Percentiles rank a stretch among this genome's conserved stretches.
Evolutionary conservation across 2,329 filamentous ascomycete genomes (phyloP).

Genomic region (Fusarium sp.): DNA sequence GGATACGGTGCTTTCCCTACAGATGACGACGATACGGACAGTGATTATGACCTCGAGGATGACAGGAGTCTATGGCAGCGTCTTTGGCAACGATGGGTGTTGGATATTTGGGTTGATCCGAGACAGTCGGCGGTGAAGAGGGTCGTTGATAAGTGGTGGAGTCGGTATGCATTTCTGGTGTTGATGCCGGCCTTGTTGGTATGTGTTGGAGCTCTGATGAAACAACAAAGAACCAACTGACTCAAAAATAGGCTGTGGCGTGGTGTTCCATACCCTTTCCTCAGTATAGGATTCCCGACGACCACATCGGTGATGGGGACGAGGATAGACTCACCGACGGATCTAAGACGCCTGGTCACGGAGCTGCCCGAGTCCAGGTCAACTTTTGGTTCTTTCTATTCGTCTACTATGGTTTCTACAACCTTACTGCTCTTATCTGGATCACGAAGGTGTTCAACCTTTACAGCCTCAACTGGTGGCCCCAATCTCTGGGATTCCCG

Average conservation of each 20-base stretch:
- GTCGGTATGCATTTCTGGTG: constrained; percentile 67
- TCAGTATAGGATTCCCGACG: constrained; percentile 63
- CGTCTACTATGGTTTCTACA: constrained; percentile 75
- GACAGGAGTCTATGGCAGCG: constrained; percentile 48
- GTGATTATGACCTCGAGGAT: constrained; percentile 44
- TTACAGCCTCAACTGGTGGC: constrained; percentile 77
- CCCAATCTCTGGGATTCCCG: constrained; percentile 68
- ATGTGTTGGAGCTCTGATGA: constrained; percentile 38
- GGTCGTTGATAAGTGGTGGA: constrained; percentile 70
- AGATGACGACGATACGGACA: constrained; percentile 40
- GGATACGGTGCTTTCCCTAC: constrained; percentile 63
- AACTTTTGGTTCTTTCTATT: constrained; percentile 78
- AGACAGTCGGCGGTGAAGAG: constrained; percentile 65
- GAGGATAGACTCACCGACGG: constrained; percentile 39
- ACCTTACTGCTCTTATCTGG: constrained; percentile 72
- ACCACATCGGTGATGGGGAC: constrained; percentile 53
- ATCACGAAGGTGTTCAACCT: constrained; percentile 77
- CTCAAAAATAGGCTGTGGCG: constrained; percentile 58
- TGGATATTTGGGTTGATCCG: constrained; percentile 69
- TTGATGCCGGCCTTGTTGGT: constrained; percentile 68
- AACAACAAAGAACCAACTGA: constrained; percentile 3
- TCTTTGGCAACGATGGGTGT: constrained; percentile 48
- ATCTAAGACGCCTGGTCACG: constrained; percentile 66
- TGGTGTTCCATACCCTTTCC: constrained; percentile 74
- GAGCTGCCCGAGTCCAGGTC: constrained; percentile 67